phyloP scores from a whole-genome alignment of 2,329 filamentous ascomycete species.

The Aspergillus fumigatiaffinis region DNA sequence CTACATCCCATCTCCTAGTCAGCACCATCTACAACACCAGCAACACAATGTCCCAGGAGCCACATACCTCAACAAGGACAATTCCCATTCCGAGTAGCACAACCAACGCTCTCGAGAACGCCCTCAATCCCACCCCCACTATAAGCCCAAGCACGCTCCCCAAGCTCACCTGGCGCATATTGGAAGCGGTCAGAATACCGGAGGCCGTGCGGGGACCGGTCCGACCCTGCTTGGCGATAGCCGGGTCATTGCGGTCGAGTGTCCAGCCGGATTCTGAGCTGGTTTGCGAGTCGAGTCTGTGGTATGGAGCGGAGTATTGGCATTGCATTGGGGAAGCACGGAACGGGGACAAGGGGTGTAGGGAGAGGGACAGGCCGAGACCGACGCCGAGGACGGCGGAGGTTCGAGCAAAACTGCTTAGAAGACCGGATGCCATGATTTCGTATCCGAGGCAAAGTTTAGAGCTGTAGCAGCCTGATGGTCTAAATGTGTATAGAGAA shows the following conservation, averaged over 20 bases:
- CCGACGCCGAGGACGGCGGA: slow-evolving; percentile 32
- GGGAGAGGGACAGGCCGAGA: slow-evolving; percentile 31
- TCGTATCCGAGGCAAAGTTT: not conserved
- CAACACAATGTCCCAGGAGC: not conserved
- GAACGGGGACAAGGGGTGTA: slow-evolving; percentile 33
- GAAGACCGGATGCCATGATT: slow-evolving; percentile 26
- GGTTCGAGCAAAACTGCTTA: slow-evolving; percentile 15
- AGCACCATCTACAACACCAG: not conserved
- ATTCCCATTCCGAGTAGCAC: slow-evolving; percentile 43
- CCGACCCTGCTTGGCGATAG: slow-evolving; percentile 23
- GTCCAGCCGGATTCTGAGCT: slow-evolving; percentile 25
- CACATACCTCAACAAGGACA: slow-evolving; percentile 41
- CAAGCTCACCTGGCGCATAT: slow-evolving; percentile 43
- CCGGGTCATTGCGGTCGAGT: slow-evolving; percentile 19
- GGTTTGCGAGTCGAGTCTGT: slow-evolving; percentile 13
- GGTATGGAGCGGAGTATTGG: slow-evolving; percentile 30
- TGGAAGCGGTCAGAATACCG: slow-evolving; percentile 29
- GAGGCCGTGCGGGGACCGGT: slow-evolving; percentile 10
- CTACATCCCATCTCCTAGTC: slow-evolving; percentile 20
- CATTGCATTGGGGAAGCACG: slow-evolving; percentile 34
- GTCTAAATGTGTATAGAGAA: not conserved
- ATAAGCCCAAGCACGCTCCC: slow-evolving; percentile 44
- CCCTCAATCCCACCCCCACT: slow-evolving; percentile 40
- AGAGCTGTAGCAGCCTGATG: not conserved
- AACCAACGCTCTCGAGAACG: slow-evolving; percentile 43